A percentile compares a stretch with the other conserved stretches of the same genome.
Conservation (phyloP, 2,329 filamentous ascomycete genomes). For the Aspergillus sp. region DNA sequence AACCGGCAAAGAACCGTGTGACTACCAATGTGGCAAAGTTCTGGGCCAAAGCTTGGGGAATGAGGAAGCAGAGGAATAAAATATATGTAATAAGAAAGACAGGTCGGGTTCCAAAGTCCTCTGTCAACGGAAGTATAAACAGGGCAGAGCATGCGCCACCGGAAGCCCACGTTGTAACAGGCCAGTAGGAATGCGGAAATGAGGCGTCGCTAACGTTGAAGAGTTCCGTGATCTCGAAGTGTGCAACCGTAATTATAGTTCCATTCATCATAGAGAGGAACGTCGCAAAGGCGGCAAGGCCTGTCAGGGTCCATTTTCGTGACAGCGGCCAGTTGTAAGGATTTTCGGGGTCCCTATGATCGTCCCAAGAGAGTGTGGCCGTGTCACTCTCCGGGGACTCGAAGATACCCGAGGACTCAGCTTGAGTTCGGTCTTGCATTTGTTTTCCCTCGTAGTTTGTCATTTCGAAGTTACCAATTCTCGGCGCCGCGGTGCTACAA, state of each 20-base stretch:
- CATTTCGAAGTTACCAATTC: neutral
- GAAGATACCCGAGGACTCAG: neutral
- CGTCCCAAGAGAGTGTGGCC: neutral
- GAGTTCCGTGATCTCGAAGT: constrained; percentile 14
- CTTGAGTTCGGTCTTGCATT: neutral
- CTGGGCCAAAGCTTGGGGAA: constrained; percentile 45
- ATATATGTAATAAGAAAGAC: constrained; percentile 43
- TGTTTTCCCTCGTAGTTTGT: neutral
- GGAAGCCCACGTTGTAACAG: constrained; percentile 21
- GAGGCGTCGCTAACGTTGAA: constrained; percentile 16
- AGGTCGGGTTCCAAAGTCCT: constrained; percentile 28
- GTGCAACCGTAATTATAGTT: constrained; percentile 21
- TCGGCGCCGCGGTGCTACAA: neutral
- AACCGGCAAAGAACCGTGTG: constrained; percentile 46
- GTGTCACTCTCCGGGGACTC: neutral
- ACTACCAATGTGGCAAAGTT: constrained; percentile 49
- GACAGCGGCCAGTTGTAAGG: constrained; percentile 20
- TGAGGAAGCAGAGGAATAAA: constrained; percentile 42
- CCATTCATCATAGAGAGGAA: constrained; percentile 22
- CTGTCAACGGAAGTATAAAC: constrained; percentile 21
- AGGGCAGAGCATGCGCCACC: constrained; percentile 20
- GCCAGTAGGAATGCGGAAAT: constrained; percentile 23
- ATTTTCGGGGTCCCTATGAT: constrained; percentile 12
- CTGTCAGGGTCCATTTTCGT: constrained; percentile 21
- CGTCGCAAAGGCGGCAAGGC: constrained; percentile 18